Conservation (phyloP, 306 rosid genomes). For the Ceratonia siliqua region DNA sequence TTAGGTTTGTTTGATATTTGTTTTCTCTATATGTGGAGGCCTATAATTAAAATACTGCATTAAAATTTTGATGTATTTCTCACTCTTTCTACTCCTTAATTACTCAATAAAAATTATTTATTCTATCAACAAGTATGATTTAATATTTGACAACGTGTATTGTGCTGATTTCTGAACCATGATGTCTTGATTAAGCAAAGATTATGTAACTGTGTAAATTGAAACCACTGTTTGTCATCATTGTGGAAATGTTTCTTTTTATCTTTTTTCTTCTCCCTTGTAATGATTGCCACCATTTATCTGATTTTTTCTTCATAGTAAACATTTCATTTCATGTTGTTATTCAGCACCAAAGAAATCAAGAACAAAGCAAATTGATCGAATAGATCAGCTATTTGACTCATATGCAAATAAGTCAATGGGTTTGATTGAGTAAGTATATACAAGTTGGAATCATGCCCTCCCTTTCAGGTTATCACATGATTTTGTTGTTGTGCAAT, state of each 20-base stretch:
- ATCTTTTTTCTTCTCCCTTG: not conserved
- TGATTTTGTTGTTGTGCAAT: slow-evolving; percentile 14
- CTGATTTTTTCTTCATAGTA: slow-evolving; percentile 7
- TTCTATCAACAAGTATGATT: not conserved
- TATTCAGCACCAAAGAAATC: slow-evolving; percentile 50
- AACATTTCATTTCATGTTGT: slow-evolving; percentile 25
- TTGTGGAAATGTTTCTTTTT: not conserved
- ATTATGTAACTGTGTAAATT: not conserved
- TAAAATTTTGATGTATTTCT: slow-evolving; percentile 7
- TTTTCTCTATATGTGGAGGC: not conserved
- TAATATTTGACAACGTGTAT: not conserved
- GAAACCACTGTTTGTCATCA: not conserved
- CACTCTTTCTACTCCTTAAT: not conserved
- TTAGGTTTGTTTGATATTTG: not conserved
- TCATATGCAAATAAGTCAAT: slow-evolving; percentile 47
- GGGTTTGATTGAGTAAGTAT: slow-evolving; percentile 67
- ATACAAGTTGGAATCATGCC: slow-evolving; percentile 10
- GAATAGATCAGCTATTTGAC: slow-evolving; percentile 46
- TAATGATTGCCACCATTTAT: slow-evolving; percentile 3
- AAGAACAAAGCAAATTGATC: slow-evolving; percentile 45
- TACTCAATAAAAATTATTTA: not conserved
- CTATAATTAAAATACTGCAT: not conserved
- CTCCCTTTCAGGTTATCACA: not conserved
- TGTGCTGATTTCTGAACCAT: slow-evolving; percentile 19
- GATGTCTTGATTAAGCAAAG: slow-evolving; percentile 3